These are phyloP conservation scores for Amphibolis antarctica DNA, from an alignment of 106 monocot genomes.

Conservation along the genomic window DNA sequence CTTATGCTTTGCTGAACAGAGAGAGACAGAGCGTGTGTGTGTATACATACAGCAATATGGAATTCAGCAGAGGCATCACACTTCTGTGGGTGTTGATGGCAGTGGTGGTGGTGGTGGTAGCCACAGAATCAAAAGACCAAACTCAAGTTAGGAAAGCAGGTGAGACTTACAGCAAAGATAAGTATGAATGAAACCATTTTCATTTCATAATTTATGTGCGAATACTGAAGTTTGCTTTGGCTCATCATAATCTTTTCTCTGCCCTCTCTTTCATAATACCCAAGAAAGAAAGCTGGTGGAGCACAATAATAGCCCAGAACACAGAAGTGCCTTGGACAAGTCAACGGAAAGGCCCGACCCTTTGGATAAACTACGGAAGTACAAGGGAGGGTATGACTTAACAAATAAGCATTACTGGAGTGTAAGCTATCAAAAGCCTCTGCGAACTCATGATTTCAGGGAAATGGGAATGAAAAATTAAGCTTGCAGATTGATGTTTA, in stretches of 20 bases:
- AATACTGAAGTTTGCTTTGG: neutral
- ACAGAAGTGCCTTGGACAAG: constrained; percentile 11
- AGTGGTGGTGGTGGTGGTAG: neutral
- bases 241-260: neutral
- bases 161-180: neutral
- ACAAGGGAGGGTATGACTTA: constrained; percentile 77
- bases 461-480: neutral
- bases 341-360: constrained; percentile 73
- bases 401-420: constrained; percentile 96
- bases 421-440: constrained; percentile 40
- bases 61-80: neutral
- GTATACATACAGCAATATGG: neutral
- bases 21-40: too few species aligned
- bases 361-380: constrained; percentile 52
- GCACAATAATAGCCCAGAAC: constrained; percentile 17
- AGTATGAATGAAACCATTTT: neutral
- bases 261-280: neutral
- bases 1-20: too few species aligned
- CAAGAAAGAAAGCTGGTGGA: constrained; percentile 25
- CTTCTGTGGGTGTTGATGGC: neutral
- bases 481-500: neutral
- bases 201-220: neutral
- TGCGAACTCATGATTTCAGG: neutral
- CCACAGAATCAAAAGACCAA: neutral
- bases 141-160: constrained; percentile 1